These are phyloP conservation scores for Geosmithia morbida DNA, from an alignment of 2,329 filamentous ascomycete genomes.

Conservation along the genomic window DNA sequence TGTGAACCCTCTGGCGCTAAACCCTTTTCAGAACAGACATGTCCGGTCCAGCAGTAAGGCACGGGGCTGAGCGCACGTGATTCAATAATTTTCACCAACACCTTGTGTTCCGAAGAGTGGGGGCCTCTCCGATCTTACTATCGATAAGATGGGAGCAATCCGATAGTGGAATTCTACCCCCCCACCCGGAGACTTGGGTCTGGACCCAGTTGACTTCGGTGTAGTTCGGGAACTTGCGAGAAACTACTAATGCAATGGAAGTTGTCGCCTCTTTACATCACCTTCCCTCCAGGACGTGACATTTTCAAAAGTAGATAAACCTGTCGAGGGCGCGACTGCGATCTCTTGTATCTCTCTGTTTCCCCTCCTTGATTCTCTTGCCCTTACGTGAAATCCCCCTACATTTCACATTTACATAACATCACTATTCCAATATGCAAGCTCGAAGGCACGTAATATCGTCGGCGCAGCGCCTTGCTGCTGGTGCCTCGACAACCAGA, in stretches of 20 bases:
- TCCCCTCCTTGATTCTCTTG: background rate
- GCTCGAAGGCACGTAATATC: constrained; percentile 22
- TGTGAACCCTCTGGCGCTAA: constrained; percentile 26
- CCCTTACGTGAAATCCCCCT: background rate
- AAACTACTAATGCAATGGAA: constrained; percentile 9
- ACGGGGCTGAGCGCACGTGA: constrained; percentile 22
- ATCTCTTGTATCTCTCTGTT: background rate
- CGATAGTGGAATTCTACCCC: too few species aligned
- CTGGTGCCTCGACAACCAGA: constrained; percentile 13
- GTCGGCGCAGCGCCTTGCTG: constrained; percentile 19
- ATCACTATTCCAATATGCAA: constrained; percentile 18
- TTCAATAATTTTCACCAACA: constrained; percentile 6
- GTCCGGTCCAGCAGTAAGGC: constrained; percentile 8
- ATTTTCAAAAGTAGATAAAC: background rate
- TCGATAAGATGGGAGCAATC: background rate
- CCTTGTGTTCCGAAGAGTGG: background rate
- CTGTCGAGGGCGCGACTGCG: background rate
- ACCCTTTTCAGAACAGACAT: constrained; percentile 11
- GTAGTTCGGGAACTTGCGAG: constrained; percentile 21
- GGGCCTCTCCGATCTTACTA: background rate
- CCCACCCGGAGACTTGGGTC: too few species aligned
- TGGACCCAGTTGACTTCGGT: too few species aligned
- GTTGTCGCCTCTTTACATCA: background rate
- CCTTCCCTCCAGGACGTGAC: background rate
- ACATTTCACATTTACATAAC: background rate